Conservation (phyloP, 2,329 filamentous ascomycete genomes). For the Aspergillus intermedius region DNA sequence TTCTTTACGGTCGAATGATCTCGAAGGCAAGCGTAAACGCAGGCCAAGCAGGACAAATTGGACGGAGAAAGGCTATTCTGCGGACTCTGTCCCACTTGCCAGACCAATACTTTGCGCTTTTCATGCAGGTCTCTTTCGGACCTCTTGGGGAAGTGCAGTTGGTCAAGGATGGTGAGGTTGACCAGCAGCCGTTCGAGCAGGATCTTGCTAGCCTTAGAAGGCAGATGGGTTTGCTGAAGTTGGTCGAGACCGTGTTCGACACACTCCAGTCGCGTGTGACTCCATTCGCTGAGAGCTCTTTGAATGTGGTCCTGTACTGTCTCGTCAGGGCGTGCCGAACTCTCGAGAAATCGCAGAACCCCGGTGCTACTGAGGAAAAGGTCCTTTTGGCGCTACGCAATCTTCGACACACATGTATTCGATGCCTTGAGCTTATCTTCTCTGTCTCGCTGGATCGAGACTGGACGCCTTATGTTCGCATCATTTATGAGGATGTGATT, state of each 20-base stretch:
- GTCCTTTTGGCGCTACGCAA: slow-evolving; percentile 37
- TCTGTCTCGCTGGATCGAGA: slow-evolving; percentile 62
- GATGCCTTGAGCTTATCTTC: slow-evolving; percentile 75
- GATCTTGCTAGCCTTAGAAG: slow-evolving; percentile 64
- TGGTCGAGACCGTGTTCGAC: slow-evolving; percentile 79
- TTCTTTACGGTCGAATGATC: slow-evolving; percentile 86
- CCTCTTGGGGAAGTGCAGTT: slow-evolving; percentile 58
- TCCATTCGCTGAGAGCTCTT: slow-evolving; percentile 60
- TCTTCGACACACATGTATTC: slow-evolving; percentile 58
- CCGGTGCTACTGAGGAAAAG: slow-evolving; percentile 23
- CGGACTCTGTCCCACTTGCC: slow-evolving; percentile 73
- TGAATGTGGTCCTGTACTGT: slow-evolving; percentile 76
- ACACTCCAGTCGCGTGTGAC: slow-evolving; percentile 70
- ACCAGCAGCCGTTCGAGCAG: slow-evolving; percentile 49
- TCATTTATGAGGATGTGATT: slow-evolving; percentile 69
- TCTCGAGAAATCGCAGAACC: slow-evolving; percentile 29
- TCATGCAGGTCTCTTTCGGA: slow-evolving; percentile 75
- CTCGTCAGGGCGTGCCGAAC: slow-evolving; percentile 61
- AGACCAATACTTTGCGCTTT: slow-evolving; percentile 67
- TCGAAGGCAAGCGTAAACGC: slow-evolving; percentile 70
- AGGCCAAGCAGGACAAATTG: slow-evolving; percentile 72
- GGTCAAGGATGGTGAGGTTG: slow-evolving; percentile 45
- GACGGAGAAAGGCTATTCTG: slow-evolving; percentile 66
- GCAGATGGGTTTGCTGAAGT: slow-evolving; percentile 85
- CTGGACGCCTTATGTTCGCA: slow-evolving; percentile 64